A percentile compares a stretch with the other conserved stretches of the same genome.
Conservation (phyloP, 305 asterid species). For the Fraxinus angustifolia region DNA sequence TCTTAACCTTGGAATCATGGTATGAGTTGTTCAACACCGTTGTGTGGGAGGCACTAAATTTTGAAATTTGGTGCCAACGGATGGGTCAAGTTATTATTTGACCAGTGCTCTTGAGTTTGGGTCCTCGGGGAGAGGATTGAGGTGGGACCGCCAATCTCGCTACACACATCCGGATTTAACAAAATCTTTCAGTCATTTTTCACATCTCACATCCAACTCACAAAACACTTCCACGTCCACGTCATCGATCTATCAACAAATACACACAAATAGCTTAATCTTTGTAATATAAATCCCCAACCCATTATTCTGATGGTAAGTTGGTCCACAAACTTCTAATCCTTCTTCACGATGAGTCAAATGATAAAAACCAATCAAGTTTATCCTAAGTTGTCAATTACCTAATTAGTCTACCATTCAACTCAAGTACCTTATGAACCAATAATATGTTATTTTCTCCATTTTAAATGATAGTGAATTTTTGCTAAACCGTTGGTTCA, state of each 20-base stretch:
- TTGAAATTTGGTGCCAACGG: background rate
- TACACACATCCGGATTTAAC: background rate
- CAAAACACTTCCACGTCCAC: too few relatives aligned
- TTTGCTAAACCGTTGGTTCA: background rate
- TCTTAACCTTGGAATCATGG: conserved; percentile 42
- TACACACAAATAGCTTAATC: background rate
- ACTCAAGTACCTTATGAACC: background rate
- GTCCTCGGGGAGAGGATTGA: background rate
- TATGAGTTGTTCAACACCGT: background rate
- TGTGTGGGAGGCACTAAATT: background rate
- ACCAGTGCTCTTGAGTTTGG: background rate
- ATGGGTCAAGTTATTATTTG: background rate
- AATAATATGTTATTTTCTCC: background rate
- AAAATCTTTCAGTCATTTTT: background rate
- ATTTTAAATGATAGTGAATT: background rate
- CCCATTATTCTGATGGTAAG: background rate
- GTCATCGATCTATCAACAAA: background rate
- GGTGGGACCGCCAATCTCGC: background rate
- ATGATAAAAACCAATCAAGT: background rate
- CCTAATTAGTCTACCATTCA: background rate
- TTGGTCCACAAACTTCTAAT: background rate
- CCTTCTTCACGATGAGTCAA: background rate
- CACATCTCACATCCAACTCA: background rate
- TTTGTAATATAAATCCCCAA: background rate
- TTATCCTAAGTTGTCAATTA: background rate